phyloP scores from a whole-genome alignment of 306 rosid species.

The Cicer bijugum region DNA sequence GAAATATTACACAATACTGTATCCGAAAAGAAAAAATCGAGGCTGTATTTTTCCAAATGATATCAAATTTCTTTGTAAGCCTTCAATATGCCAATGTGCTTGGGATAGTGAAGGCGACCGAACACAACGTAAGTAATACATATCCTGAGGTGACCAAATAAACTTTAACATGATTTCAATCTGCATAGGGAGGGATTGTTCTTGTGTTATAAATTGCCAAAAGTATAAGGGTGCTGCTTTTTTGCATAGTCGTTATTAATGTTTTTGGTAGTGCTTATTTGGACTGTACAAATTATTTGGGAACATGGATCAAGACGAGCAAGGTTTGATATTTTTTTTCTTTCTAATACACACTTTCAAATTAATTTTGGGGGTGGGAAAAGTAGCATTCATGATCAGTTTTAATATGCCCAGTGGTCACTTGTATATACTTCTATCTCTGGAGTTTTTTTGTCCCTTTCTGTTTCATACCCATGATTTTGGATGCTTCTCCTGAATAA shows the following conservation, averaged over 20 bases:
- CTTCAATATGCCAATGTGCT: not conserved
- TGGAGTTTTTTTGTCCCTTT: not conserved
- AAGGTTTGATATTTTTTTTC: not conserved
- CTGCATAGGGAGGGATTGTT: not conserved
- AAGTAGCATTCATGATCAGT: not conserved
- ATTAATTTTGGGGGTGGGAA: not conserved
- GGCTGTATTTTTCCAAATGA: not conserved
- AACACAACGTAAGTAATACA: not conserved
- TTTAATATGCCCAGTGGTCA: not conserved
- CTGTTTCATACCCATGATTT: not conserved
- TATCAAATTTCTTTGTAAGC: not conserved
- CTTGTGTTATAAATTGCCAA: not conserved
- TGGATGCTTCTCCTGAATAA: not conserved
- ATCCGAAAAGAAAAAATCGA: not conserved
- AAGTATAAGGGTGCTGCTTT: not conserved
- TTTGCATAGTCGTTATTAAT: not conserved
- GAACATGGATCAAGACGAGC: not conserved
- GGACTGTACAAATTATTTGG: not conserved
- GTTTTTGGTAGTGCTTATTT: not conserved
- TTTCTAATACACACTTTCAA: not conserved
- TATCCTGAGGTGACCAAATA: not conserved
- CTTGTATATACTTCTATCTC: not conserved
- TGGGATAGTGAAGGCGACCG: not conserved
- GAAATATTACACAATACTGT: constrained; percentile 11
- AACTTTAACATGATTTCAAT: not conserved